Base-by-base conservation (phyloP, 148 eudicot genomes). In the Gaultheria prostrata region DNA sequence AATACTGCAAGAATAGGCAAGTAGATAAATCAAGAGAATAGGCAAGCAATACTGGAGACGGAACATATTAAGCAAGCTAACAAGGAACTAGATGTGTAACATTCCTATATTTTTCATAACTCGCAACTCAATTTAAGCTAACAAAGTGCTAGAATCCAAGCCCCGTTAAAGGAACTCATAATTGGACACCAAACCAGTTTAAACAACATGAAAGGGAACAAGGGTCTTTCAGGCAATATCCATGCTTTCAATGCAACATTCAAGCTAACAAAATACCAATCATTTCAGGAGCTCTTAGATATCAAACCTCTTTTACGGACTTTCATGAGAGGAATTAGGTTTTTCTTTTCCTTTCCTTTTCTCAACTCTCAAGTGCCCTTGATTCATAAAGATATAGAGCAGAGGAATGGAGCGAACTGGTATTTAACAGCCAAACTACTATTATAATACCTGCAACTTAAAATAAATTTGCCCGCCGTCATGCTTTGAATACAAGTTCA, bases 11-110 rank as follows among this genome's bases (percentile, higher is more conserved):
- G 5, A 48, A 82, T n/a, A 32, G 67, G 26, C 53, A 65, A 78
- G 78, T 8, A 83, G 77, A 78, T 73, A 72, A 21, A 54, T 30
- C 28, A 21, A 51, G 28, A 10, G 30, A 81, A 81, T 45, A 67
- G 49, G 33, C 45, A 26, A 48, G 76, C 59, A 80, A 35, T 5
- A 30, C 14, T 39, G 21, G 54, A 80, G 17, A 80, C 18, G 50
- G 24, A 24, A 65, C 39, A 80, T 46, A 26, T 7, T 13, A 48
- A 63, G 39, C 26, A 15, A 61, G 14, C n/a, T n/a, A 49, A 79
- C 12, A 24, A 61, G n/a, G 28, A 18, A 80, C 5, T 43, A 32
- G 48, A 26, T 28, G 30, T 8, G 3, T 8, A 67, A 67, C 26
- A 80, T 30, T 9, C 43, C 59, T n/a, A 12, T 0, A 35, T 24